Evolutionary conservation across 2,329 filamentous ascomycete species (phyloP).

Genomic region (Xylariaceae sp.): DNA sequence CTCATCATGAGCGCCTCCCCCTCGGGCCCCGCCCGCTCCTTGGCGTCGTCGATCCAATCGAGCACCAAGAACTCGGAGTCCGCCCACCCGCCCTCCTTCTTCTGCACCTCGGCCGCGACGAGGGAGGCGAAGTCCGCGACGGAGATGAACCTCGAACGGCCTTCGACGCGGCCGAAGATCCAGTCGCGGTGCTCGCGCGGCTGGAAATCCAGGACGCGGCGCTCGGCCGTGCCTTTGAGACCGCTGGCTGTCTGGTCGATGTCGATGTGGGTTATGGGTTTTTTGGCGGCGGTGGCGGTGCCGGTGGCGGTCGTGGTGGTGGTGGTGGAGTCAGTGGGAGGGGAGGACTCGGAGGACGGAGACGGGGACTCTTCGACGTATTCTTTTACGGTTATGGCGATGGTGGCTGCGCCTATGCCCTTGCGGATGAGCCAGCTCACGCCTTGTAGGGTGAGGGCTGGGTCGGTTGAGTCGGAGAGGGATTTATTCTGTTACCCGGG

Average conservation of each 20-base stretch:
- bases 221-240: constrained; percentile 59
- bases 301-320: too few relatives aligned
- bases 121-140: constrained; percentile 22
- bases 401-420: constrained; percentile 60
- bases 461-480: constrained; percentile 63
- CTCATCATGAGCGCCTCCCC: constrained; percentile 62
- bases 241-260: constrained; percentile 68
- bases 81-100: constrained; percentile 49
- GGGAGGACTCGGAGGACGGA: constrained; percentile 7
- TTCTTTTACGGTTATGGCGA: constrained; percentile 60
- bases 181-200: constrained; percentile 65
- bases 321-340: too few relatives aligned
- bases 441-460: constrained; percentile 66
- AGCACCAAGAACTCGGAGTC: constrained; percentile 52
- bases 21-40: constrained; percentile 45
- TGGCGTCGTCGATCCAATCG: constrained; percentile 55
- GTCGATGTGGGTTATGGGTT: constrained; percentile 54
- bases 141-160: constrained; percentile 48
- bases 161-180: constrained; percentile 69
- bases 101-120: constrained; percentile 51
- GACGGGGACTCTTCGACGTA: constrained; percentile 39
- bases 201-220: constrained; percentile 46
- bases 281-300: too few relatives aligned
- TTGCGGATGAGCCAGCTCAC: constrained; percentile 68
- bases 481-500: constrained; percentile 58